Evolutionary conservation across 148 eudicot genomes (phyloP), one percentile per base, ranked within the genome.

Genomic region (Vaccinium myrtillus): DNA sequence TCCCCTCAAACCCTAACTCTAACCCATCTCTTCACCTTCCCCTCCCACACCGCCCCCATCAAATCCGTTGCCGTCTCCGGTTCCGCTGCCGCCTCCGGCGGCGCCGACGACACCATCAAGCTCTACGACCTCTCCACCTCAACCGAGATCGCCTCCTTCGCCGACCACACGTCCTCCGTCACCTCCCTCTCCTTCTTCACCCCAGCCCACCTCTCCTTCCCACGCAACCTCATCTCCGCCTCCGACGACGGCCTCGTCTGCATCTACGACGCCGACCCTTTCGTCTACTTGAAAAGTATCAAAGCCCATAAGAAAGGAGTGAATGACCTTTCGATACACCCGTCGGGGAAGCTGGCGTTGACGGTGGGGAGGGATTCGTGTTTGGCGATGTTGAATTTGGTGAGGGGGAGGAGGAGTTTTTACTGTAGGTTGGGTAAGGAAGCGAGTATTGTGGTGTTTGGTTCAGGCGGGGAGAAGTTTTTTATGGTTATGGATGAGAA

Each of bases 301-400:
- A 65, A 55, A 3, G 93, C 91, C 2, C 99, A 97, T 48, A 91
- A 87, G 79, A 92, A 91, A 79, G 90, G 88, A 8, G 83, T 97
- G 0, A 93, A 88, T 59, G 92, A 92, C 56, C 6, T 95, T 5
- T 82, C 94, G 19, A 91, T 97, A 21, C 99, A 97, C 75, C 93
- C 91, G 1, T 91, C 95, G 4, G 99, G 99, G 74, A 90, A 87
- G 84, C 5, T 96, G 2, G 99, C 91, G 49, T 73, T 96, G 87
- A 92, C 91, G 0, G 99, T 96, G 6, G 95, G 93, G 2, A 85
- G 92, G 27, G 99, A 96, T 59, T 86, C 83, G 16, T 90, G 95
- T 48, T 82, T 96, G 78, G 94, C 89, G 48, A 91, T 96, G 98
- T 91, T 95, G 49, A 94, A 96, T 87, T 92, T 96, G 95, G 96